phyloP scores from a whole-genome alignment of 371 early-diverging fungal genomes.

The Rhizopus stolonifer region DNA sequence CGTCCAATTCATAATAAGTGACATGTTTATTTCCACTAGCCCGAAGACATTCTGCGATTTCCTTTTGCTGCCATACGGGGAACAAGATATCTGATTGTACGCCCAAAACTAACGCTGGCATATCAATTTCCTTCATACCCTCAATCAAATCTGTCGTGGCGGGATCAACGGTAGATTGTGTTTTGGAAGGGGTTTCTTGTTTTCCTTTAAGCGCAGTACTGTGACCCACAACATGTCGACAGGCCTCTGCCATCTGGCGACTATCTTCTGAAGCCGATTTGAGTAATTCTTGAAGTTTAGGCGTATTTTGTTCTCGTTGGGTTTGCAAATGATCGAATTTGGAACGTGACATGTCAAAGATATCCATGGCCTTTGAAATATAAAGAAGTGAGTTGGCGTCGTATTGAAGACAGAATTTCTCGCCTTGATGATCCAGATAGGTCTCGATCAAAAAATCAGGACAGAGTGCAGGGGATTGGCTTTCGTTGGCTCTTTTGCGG shows the following conservation, averaged over 20 bases:
- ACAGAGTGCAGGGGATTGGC: conserved; percentile 78
- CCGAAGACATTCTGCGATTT: conserved; percentile 85
- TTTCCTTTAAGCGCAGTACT: conserved; percentile 38
- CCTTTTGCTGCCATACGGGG: conserved; percentile 94
- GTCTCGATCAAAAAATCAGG: conserved; percentile 95
- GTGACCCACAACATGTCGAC: conserved; percentile 27
- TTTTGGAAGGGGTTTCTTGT: conserved; percentile 20
- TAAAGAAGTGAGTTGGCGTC: conserved; percentile 94
- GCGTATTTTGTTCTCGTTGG: conserved; percentile 44
- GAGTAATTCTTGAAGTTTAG: conserved; percentile 24
- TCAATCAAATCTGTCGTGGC: conserved; percentile 53
- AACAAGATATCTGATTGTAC: conserved; percentile 94
- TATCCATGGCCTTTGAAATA: conserved; percentile 96
- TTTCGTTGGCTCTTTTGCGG: conserved; percentile 71
- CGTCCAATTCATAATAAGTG: conserved; percentile 95
- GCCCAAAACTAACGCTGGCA: conserved; percentile 88
- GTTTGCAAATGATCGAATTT: conserved; percentile 40
- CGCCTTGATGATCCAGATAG: conserved; percentile 94
- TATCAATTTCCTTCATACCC: conserved; percentile 59
- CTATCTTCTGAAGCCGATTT: conserved; percentile 1
- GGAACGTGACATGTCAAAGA: conserved; percentile 87
- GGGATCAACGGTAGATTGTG: conserved; percentile 47
- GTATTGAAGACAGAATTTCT: conserved; percentile 88
- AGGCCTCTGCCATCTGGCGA: conserved; percentile 26
- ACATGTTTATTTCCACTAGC: conserved; percentile 82